These are phyloP conservation scores for Endothia cerciana DNA, from an alignment of 2,329 filamentous ascomycete genomes.

Conservation along the genomic window DNA sequence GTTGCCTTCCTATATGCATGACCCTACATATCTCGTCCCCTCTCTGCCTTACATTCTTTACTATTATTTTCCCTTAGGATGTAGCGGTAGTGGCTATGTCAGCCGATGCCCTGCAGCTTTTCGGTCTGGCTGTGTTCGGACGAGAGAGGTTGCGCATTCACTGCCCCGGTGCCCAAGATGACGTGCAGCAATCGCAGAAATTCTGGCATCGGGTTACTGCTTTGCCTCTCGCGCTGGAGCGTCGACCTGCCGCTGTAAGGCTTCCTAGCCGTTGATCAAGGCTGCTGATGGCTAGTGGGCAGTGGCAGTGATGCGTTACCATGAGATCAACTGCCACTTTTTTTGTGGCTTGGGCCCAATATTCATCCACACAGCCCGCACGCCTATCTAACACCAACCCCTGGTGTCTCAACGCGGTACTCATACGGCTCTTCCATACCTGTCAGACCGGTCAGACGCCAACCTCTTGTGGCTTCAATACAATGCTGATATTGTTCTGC, in stretches of 20 bases:
- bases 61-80: background rate
- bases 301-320: background rate
- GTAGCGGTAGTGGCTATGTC: background rate
- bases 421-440: background rate
- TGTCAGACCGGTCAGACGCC: background rate
- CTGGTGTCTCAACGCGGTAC: background rate
- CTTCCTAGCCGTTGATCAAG: constrained; percentile 4
- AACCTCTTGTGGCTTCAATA: background rate
- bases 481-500: background rate
- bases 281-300: background rate
- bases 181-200: constrained; percentile 3
- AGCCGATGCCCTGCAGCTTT: background rate
- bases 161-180: constrained; percentile 1
- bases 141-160: background rate
- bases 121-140: background rate
- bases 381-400: background rate
- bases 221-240: background rate
- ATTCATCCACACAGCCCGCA: background rate
- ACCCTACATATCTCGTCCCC: background rate
- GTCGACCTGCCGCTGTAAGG: constrained; percentile 9
- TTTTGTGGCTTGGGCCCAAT: background rate
- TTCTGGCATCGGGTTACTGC: background rate
- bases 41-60: background rate
- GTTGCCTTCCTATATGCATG: constrained; percentile 11
- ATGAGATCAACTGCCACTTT: background rate